phyloP scores from a whole-genome alignment of 164 flowering plant species.

The Cinnamomum chago region DNA sequence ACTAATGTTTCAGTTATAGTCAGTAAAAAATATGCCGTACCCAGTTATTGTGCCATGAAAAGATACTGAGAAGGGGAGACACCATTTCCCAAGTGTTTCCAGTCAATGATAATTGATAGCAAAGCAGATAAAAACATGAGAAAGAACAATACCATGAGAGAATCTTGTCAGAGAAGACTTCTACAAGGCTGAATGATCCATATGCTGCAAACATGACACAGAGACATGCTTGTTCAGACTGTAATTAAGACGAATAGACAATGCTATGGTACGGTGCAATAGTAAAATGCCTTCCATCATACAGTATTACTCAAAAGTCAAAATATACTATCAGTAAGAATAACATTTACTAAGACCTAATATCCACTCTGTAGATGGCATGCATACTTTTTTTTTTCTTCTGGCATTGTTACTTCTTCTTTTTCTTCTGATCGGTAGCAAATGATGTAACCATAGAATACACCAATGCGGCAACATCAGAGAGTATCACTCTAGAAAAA shows the following conservation, averaged over 20 bases:
- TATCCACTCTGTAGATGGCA: too few species aligned
- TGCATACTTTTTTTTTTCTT: too few species aligned
- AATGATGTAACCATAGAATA: too few species aligned
- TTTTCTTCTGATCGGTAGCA: too few species aligned
- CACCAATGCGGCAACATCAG: too few species aligned
- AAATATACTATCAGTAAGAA: too few species aligned
- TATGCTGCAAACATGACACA: conserved; percentile 37
- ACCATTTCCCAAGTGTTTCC: not conserved
- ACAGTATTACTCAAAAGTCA: not conserved
- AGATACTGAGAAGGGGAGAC: not conserved
- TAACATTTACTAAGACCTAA: too few species aligned
- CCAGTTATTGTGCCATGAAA: not conserved
- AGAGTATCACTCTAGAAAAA: too few species aligned
- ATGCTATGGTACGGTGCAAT: not conserved
- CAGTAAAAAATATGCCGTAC: not conserved
- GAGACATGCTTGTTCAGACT: not conserved
- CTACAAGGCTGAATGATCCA: conserved; percentile 68
- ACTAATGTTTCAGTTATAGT: not conserved
- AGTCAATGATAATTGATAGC: not conserved
- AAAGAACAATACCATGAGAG: conserved; percentile 46
- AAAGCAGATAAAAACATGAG: not conserved
- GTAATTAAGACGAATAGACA: not conserved
- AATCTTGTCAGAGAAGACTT: conserved; percentile 57
- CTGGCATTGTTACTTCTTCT: too few species aligned
- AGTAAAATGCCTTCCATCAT: not conserved